phyloP scores from a whole-genome alignment of 2,329 filamentous ascomycete genomes.

The Blumeriella jaapii region DNA sequence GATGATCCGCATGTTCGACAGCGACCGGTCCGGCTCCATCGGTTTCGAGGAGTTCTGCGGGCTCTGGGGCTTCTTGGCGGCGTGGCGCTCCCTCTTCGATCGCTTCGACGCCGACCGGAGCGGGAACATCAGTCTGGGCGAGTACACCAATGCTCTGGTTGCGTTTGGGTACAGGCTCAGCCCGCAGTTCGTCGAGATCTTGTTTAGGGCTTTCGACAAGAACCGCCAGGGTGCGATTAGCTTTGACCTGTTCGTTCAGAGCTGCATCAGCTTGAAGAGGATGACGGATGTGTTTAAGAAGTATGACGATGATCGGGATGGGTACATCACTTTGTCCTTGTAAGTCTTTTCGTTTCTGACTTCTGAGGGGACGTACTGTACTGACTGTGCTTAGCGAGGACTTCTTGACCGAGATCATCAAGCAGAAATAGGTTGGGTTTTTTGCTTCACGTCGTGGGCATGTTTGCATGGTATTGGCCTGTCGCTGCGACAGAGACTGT shows the following conservation, averaged over 20 bases:
- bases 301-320: constrained; percentile 93
- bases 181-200: constrained; percentile 66
- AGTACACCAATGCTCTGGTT: constrained; percentile 83
- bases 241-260: constrained; percentile 96
- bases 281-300: constrained; percentile 99
- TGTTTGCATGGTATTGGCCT: constrained; percentile 2
- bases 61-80: constrained; percentile 88
- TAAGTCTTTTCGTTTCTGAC: constrained; percentile 12
- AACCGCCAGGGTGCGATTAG: constrained; percentile 59
- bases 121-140: constrained; percentile 73
- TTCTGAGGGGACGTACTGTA: background rate
- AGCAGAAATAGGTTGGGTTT: constrained; percentile 18
- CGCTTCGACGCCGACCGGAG: constrained; percentile 81
- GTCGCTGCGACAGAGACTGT: background rate
- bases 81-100: constrained; percentile 91
- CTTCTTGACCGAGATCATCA: constrained; percentile 25
- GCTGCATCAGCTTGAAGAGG: constrained; percentile 89
- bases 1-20: constrained; percentile 99
- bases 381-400: constrained; percentile 21
- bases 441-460: background rate
- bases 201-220: constrained; percentile 88
- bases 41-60: constrained; percentile 95
- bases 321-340: constrained; percentile 76
- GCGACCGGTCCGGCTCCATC: constrained; percentile 77
- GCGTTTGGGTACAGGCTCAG: constrained; percentile 90